A percentile compares a stretch with the other conserved stretches of the same genome.
phyloP scores from a whole-genome alignment of 192 early-diverging fungal genomes.

The Coemansia sp. region DNA sequence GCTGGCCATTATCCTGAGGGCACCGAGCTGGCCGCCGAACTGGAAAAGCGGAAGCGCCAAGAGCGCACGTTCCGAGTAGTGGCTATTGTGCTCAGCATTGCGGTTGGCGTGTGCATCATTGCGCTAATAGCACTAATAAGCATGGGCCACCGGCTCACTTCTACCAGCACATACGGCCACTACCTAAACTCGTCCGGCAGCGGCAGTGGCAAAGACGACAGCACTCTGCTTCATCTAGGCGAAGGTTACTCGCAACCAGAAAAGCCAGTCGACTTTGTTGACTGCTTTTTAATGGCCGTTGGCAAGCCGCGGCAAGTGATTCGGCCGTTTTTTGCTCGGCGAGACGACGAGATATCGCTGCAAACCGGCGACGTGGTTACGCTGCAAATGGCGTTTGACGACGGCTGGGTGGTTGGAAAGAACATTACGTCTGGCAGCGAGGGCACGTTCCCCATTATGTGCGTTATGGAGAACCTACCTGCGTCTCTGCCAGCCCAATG shows the following conservation, averaged over 20 bases:
- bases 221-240: slow-evolving; percentile 21
- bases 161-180: neutral
- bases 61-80: slow-evolving; percentile 41
- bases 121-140: slow-evolving; percentile 20
- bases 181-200: neutral
- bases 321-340: slow-evolving; percentile 64
- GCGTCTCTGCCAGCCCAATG: slow-evolving; percentile 45
- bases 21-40: slow-evolving; percentile 14
- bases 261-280: slow-evolving; percentile 38
- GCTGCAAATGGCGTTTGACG: slow-evolving; percentile 74
- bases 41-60: slow-evolving; percentile 32
- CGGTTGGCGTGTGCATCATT: slow-evolving; percentile 34
- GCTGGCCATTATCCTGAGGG: neutral
- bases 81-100: slow-evolving; percentile 42
- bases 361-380: slow-evolving; percentile 71
- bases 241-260: neutral
- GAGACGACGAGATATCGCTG: slow-evolving; percentile 76
- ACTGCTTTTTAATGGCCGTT: slow-evolving; percentile 42
- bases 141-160: slow-evolving; percentile 14
- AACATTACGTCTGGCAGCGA: slow-evolving; percentile 68
- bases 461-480: slow-evolving; percentile 57
- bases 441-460: slow-evolving; percentile 86
- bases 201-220: slow-evolving; percentile 23
- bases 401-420: slow-evolving; percentile 87
- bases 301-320: slow-evolving; percentile 53